Conservation (phyloP, 768 basidiomycete genomes). For the Boletus rex-veris region DNA sequence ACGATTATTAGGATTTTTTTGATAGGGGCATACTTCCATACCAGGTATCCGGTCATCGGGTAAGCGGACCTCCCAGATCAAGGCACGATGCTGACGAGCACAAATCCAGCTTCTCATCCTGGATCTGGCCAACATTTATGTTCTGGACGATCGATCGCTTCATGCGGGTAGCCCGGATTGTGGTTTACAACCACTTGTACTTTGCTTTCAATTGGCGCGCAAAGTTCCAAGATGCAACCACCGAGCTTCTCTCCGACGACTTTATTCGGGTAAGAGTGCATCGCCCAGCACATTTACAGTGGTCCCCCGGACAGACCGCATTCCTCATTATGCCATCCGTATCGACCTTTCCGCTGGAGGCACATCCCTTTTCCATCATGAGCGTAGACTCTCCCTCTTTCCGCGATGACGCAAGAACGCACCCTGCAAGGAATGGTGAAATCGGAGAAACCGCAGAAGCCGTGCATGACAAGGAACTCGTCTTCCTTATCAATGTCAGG, state of each 20-base stretch:
- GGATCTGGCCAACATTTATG: conserved; percentile 32
- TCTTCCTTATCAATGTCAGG: conserved; percentile 57
- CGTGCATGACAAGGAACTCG: conserved; percentile 39
- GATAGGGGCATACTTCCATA: conserved; percentile 42
- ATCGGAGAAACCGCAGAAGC: background rate
- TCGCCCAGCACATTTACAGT: conserved; percentile 46
- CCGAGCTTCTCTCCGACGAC: conserved; percentile 43
- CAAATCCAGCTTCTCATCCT: conserved; percentile 15
- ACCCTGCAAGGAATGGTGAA: background rate
- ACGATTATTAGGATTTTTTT: conserved; percentile 30
- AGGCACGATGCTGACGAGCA: background rate
- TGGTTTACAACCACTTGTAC: conserved; percentile 42
- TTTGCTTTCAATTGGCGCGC: conserved; percentile 29
- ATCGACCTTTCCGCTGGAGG: conserved; percentile 44
- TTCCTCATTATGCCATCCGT: conserved; percentile 50
- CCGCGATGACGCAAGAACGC: background rate
- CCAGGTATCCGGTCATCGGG: conserved; percentile 9
- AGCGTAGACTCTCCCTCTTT: conserved; percentile 33
- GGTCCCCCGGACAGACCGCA: conserved; percentile 53
- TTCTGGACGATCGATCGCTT: conserved; percentile 45
- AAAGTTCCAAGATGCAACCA: conserved; percentile 33
- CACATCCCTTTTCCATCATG: conserved; percentile 63
- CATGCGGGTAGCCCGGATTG: conserved; percentile 44
- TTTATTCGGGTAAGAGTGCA: conserved; percentile 46
- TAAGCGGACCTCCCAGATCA: conserved; percentile 5